Conservation (phyloP, 306 rosid genomes). For the Quercus ilex region DNA sequence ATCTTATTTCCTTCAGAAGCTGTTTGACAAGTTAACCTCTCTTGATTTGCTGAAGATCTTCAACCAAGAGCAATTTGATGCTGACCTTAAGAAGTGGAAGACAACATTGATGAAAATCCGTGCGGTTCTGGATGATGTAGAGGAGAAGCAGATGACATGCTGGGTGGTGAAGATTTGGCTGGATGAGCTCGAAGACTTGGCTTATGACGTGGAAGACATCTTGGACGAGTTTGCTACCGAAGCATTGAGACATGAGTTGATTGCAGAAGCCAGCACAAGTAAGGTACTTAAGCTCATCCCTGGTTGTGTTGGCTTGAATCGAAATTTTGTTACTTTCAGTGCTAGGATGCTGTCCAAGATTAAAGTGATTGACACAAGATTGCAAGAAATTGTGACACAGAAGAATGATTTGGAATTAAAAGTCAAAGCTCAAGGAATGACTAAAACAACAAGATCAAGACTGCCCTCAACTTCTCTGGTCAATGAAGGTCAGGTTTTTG, state of each 20-base stretch:
- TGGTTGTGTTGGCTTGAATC: not conserved
- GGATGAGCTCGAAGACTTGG: conserved; percentile 4
- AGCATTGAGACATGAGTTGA: not conserved
- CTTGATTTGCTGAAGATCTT: not conserved
- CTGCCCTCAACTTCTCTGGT: not conserved
- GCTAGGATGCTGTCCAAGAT: not conserved
- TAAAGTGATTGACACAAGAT: too few relatives aligned
- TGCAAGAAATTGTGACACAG: too few relatives aligned
- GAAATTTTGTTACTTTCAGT: not conserved
- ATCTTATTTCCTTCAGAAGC: too few relatives aligned
- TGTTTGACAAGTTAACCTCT: not conserved
- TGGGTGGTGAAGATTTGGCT: conserved; percentile 4
- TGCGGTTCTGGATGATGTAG: too few relatives aligned
- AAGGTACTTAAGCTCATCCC: not conserved
- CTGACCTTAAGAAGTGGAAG: not conserved
- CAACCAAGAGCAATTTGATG: not conserved
- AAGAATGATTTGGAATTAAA: not conserved
- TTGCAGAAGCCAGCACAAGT: not conserved
- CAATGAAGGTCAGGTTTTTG: not conserved
- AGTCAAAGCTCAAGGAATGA: not conserved
- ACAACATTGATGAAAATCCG: not conserved
- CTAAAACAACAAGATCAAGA: not conserved
- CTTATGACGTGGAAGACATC: conserved; percentile 16
- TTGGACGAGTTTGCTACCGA: conserved; percentile 10
- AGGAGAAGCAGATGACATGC: not conserved